Base-by-base conservation (phyloP, 129 eudicot genomes). In the Helichrysum umbraculigerum region DNA sequence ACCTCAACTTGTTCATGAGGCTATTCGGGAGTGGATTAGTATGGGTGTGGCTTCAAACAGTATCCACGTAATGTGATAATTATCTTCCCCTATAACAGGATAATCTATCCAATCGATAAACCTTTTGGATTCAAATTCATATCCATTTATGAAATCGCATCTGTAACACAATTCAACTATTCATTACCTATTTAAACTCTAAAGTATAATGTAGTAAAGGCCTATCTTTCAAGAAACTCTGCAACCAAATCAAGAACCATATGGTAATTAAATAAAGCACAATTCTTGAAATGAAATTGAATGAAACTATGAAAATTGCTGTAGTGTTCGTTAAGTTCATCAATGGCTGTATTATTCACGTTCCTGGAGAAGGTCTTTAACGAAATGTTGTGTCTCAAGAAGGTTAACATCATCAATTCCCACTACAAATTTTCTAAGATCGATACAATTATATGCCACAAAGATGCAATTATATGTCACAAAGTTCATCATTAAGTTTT, bases 191-290 rank as follows among this genome's bases (percentile, higher is more conserved):
- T 57, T n/a, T n/a, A n/a, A n/a, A n/a, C n/a, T n/a, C 29, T 10
- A 57, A 57, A 57, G 25, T 20, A 19, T 17, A 19, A 57, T 57
- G 28, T 57, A 19, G 29, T 57, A 5, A 22, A 19, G 4, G 62
- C 29, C 62, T 57, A 17, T 57, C 62, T 57, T 57, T 57, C 62
- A 57, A 57, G 62, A 57, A 57, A 57, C 14, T 57, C 62, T 19
- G 29, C 20, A 6, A 57, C 29, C 29, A 9, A 57, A 19, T 8
- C 62, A 57, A 57, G 9, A 2, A 56, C 16, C 7, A 12, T 56
- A 56, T 0, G 62, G 22, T 56, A 56, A 4, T 5, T 5, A n/a
- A 17, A 5, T 3, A 35, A 37, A 34, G 10, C 42, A 37, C 10
- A 7, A 6, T 7, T 57, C 20, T 22, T 57, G 20, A 17, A 57